phyloP scores from a whole-genome alignment of 306 rosid species.

The Lathyrus oleraceus region DNA sequence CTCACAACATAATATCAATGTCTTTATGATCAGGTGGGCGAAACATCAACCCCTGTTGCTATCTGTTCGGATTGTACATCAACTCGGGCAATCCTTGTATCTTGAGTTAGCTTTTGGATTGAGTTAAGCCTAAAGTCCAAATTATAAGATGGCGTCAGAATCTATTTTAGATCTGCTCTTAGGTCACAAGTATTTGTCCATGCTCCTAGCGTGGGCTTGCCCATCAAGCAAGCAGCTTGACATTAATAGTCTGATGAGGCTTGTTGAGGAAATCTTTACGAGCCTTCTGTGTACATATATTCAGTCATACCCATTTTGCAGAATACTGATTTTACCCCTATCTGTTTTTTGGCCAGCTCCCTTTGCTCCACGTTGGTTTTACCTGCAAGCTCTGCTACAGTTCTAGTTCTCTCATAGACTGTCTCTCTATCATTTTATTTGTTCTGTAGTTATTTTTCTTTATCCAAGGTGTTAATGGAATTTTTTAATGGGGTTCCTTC shows the following conservation, averaged over 20 bases:
- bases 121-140: background rate
- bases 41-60: background rate
- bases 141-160: background rate
- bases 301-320: background rate
- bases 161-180: background rate
- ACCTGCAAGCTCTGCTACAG: background rate
- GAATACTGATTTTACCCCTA: background rate
- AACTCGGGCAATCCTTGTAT: background rate
- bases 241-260: background rate
- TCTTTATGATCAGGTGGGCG: background rate
- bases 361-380: background rate
- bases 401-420: background rate
- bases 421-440: background rate
- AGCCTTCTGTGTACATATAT: background rate
- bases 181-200: background rate
- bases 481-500: background rate
- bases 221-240: background rate
- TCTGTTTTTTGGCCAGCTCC: background rate
- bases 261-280: background rate
- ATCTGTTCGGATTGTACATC: background rate
- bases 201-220: background rate
- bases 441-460: background rate
- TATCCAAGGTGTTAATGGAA: background rate
- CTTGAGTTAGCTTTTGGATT: background rate
- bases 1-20: background rate